phyloP scores from a whole-genome alignment of 1,284 basidiomycete species.

The Gastroboletus turbinatus region DNA sequence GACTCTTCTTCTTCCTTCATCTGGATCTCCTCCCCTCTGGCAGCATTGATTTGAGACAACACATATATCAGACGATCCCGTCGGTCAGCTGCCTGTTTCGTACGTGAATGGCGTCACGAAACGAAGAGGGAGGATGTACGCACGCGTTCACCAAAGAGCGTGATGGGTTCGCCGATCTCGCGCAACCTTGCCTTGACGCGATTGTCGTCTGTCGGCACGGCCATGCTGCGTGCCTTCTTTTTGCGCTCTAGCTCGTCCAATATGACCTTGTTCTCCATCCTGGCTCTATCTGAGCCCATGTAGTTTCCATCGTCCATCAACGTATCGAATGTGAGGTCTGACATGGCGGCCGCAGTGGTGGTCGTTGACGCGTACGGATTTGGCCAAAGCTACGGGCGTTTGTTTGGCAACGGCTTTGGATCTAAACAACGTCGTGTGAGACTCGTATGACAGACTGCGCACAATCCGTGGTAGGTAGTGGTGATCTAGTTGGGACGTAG shows the following conservation, averaged over 20 bases:
- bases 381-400: constrained; percentile 16
- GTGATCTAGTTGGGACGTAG: no score
- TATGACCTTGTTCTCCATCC: constrained; percentile 76
- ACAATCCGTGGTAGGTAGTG: background rate
- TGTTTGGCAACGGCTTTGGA: constrained; percentile 36
- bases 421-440: constrained; percentile 30
- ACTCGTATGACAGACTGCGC: background rate
- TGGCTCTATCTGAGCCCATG: constrained; percentile 67
- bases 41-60: constrained; percentile 85
- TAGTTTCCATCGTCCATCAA: constrained; percentile 76
- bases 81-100: constrained; percentile 73
- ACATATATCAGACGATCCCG: constrained; percentile 93
- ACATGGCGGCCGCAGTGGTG: constrained; percentile 41
- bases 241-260: constrained; percentile 93
- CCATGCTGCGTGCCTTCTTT: constrained; percentile 90
- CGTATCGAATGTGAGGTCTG: constrained; percentile 71
- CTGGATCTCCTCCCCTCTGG: constrained; percentile 69
- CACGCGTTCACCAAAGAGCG: constrained; percentile 94
- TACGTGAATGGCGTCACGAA: constrained; percentile 23
- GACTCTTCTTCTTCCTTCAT: constrained; percentile 69
- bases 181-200: constrained; percentile 87
- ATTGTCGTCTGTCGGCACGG: constrained; percentile 95
- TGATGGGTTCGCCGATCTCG: constrained; percentile 94
- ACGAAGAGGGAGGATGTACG: constrained; percentile 35
- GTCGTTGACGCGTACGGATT: constrained; percentile 9